Conservation (phyloP, 2,329 filamentous ascomycete species). For the Ascochyta pisi region DNA sequence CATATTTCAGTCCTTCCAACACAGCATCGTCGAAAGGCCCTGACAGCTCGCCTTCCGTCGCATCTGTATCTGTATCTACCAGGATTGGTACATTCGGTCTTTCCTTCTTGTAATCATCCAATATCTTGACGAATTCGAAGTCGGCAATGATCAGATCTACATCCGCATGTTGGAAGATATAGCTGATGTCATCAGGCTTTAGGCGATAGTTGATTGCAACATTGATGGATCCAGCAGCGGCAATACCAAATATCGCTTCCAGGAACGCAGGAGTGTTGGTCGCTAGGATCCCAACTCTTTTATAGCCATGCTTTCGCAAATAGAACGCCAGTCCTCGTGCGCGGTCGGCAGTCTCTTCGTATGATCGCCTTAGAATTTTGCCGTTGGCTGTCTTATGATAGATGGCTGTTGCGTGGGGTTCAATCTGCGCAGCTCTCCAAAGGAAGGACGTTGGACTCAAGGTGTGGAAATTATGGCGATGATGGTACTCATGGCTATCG, state of each 20-base stretch:
- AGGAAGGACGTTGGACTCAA: conserved; percentile 89
- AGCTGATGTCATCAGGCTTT: conserved; percentile 83
- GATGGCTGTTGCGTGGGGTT: conserved; percentile 81
- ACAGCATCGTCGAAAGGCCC: conserved; percentile 87
- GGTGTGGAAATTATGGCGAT: conserved; percentile 70
- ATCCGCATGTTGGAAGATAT: conserved; percentile 88
- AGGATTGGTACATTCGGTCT: conserved; percentile 73
- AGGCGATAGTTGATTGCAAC: conserved; percentile 77
- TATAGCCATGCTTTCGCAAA: conserved; percentile 74
- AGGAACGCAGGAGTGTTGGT: conserved; percentile 96
- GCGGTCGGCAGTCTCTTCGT: conserved; percentile 83
- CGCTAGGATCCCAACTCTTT: conserved; percentile 81
- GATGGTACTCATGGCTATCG: conserved; percentile 51
- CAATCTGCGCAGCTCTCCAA: conserved; percentile 83
- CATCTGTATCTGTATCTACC: conserved; percentile 85
- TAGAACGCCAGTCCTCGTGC: conserved; percentile 89
- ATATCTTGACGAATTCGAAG: conserved; percentile 74
- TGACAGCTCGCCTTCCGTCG: conserved; percentile 72
- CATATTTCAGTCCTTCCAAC: conserved; percentile 77
- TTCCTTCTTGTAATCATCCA: conserved; percentile 68
- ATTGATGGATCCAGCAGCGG: conserved; percentile 78
- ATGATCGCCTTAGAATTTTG: conserved; percentile 75
- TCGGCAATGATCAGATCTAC: conserved; percentile 90
- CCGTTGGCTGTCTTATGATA: conserved; percentile 84
- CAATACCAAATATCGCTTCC: conserved; percentile 87